Conservation (phyloP, 331 rosid species). For the Rosa hybrid region DNA sequence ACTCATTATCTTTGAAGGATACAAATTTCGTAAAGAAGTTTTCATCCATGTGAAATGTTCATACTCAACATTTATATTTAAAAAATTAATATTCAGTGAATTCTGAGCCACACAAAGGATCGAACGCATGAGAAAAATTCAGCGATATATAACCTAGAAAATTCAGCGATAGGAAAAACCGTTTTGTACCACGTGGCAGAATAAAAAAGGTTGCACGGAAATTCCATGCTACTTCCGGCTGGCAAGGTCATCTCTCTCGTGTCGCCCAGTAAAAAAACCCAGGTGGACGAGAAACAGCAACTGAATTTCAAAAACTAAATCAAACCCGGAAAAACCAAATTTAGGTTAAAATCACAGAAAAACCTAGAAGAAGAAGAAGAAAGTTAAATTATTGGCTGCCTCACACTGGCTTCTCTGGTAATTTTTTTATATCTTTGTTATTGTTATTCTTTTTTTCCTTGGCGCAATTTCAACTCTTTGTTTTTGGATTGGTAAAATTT, state of each 20-base stretch:
- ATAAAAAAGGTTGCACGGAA: not conserved
- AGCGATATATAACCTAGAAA: too few relatives aligned
- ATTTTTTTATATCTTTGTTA: not conserved
- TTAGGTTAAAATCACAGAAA: not conserved
- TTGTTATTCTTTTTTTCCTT: not conserved
- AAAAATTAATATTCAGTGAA: too few relatives aligned
- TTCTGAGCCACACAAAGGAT: too few relatives aligned
- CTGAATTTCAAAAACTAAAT: not conserved
- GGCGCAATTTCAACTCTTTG: not conserved
- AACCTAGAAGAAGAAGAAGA: not conserved
- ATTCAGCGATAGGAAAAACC: too few relatives aligned
- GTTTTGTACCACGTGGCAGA: not conserved
- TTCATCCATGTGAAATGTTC: too few relatives aligned
- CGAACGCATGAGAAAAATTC: not conserved
- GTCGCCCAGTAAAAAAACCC: not conserved
- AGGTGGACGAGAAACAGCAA: slow-evolving; percentile 5
- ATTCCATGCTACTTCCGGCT: not conserved
- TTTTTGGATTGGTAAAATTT: not conserved
- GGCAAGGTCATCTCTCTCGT: not conserved
- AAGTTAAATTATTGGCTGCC: too few relatives aligned
- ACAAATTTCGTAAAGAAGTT: too few relatives aligned
- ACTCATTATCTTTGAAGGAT: too few relatives aligned
- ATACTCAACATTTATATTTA: too few relatives aligned
- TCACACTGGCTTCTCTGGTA: not conserved
- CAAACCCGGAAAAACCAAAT: not conserved